Conservation (phyloP, 2,329 filamentous ascomycete genomes). For the Hypoxylon sp. region DNA sequence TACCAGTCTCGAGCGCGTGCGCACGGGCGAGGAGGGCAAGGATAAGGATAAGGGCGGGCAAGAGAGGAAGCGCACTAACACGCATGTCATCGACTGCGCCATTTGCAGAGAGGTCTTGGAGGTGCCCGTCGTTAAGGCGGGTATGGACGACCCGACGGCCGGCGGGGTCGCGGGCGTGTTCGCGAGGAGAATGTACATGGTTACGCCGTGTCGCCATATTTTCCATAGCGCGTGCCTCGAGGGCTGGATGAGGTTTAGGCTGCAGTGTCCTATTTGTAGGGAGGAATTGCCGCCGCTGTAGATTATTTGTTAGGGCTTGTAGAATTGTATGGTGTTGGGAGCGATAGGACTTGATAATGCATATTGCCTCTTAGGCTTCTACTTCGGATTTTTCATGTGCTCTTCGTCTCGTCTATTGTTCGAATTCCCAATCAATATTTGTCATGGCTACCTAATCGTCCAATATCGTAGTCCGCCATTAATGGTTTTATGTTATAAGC, state of each 20-base stretch:
- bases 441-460: background rate
- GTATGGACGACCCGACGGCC: slow-evolving; percentile 63
- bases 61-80: slow-evolving; percentile 55
- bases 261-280: slow-evolving; percentile 96
- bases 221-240: slow-evolving; percentile 94
- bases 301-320: background rate
- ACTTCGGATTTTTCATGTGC: background rate
- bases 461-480: background rate
- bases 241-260: slow-evolving; percentile 92
- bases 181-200: slow-evolving; percentile 90
- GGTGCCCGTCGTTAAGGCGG: slow-evolving; percentile 81
- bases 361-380: background rate
- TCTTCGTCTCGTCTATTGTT: background rate
- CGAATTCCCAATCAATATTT: background rate
- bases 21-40: slow-evolving; percentile 49
- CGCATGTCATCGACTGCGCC: slow-evolving; percentile 84
- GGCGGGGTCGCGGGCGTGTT: slow-evolving; percentile 77
- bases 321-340: background rate
- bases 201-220: slow-evolving; percentile 95
- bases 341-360: background rate
- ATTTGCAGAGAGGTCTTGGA: slow-evolving; percentile 95
- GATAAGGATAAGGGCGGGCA: slow-evolving; percentile 43
- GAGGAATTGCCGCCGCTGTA: slow-evolving; percentile 88
- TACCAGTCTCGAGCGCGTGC: slow-evolving; percentile 52
- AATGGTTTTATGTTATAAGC: background rate